Base-by-base conservation (phyloP, 805 yeast species). In the Kockiozyma suomiensis region DNA sequence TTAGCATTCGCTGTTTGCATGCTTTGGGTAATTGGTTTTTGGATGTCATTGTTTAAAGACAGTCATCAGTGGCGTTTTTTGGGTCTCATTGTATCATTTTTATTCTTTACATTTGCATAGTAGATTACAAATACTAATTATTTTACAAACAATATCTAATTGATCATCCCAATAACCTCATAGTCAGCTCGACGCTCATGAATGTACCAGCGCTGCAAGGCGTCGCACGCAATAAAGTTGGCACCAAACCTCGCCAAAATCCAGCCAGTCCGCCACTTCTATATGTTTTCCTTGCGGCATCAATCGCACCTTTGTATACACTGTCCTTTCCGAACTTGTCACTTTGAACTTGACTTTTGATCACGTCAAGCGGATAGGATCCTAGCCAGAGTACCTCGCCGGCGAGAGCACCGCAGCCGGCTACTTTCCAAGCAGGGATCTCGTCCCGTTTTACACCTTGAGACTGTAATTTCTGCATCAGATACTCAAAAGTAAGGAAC, bases 141-240 rank as follows among this genome's bases (percentile, higher is more conserved):
- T 28, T 23, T 43, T 54, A n/a, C n/a, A n/a, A n/a, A n/a, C n/a
- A n/a, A n/a, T n/a, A n/a, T n/a, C n/a, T n/a, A n/a, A n/a, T n/a
- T n/a, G n/a, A n/a, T n/a, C n/a, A 68, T 3, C 68, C 68, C 38
- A 68, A 41, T 41, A 64, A 43, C 75, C 96, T 84, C 88, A 92
- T 87, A 3, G 97, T 87, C 56, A 87, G 74, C 74, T 94, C 99
- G 72, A 94, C 94, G 2, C 96, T 91, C 49, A 90, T 87, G 76
- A 94, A 94, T 0, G 99, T 94, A 26, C 96, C 97, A 37, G 97
- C 99, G 73, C 94, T 94, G 8, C 96, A 98, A 0, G 99, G 99
- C 2, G 96, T 96, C 49, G 99, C 98, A 76, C 99, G 86, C 65
- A 94, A 77, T 65, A 94, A 83, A 0, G 98, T 92, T 42, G 98